Evolutionary conservation across 768 basidiomycete species (phyloP), one percentile per base, ranked within the genome.

Genomic region (Tricholoma matsutake): DNA sequence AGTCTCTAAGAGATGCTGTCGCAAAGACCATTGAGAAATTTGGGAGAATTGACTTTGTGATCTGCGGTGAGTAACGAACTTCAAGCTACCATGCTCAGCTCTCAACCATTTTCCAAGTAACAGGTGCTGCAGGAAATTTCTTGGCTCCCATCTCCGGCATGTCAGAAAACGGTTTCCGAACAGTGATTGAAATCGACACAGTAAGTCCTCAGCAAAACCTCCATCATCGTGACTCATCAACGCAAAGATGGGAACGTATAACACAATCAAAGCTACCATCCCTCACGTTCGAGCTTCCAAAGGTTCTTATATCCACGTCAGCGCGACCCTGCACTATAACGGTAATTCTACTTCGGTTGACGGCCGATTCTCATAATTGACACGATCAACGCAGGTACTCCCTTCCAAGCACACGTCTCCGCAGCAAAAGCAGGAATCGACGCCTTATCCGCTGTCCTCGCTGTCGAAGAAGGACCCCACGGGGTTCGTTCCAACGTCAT

Each of bases 121-220:
- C n/a, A 94, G 93, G 93, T 63, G 95, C 95, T 43, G 96, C 96
- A 60, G 96, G 96, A 2, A 99, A 98, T 77, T 99, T 98, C 77
- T 80, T 99, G 29, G 89, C 90, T 1, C 89, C 94, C 14, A 92
- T 96, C 60, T 84, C 86, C 39, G 84, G 81, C 1, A 81, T 97
- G 61, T 94, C 92, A 2, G 87, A 91, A 71, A 95, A 94, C 69
- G 96, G 87, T 2, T 98, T 98, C 81, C 84, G 79, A 71, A 94
- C 95, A 1, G 96, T 98, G 34, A 80, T 98, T 61, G 92, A 94
- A 70, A 98, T 98, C 67, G 96, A 98, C 74, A 89, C 92, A 9
- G 92, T 92, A 69, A 9, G 84, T 73, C 45, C 32, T 57, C 52
- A 4, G 32, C 10, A 45, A n/a, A 32, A 52, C 13, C 51, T 32